Evolutionary conservation across 305 asterid species (phyloP).

Genomic region (Andrographis paniculata): DNA sequence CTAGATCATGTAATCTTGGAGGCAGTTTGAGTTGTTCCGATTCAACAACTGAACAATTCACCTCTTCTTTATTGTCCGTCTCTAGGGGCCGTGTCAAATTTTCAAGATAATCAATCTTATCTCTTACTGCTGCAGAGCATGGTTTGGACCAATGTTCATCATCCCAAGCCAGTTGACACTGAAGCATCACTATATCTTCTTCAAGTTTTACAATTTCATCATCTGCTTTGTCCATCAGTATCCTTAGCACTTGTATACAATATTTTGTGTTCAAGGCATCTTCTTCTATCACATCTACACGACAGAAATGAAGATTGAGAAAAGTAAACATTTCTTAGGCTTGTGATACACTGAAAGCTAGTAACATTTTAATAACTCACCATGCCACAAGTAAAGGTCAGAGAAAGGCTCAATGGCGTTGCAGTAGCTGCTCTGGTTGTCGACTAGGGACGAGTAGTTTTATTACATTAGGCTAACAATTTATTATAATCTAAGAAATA

Average conservation of each 20-base stretch:
- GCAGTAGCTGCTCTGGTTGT: no score
- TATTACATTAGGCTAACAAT: no score
- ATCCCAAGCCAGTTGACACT: conserved; percentile 33
- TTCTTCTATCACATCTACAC: conserved; percentile 48
- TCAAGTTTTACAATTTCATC: conserved; percentile 41
- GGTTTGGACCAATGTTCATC: conserved; percentile 35
- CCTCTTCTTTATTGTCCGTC: conserved; percentile 19
- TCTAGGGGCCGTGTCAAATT: conserved; percentile 23
- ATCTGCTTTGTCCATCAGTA: conserved; percentile 41
- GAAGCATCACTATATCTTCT: conserved; percentile 41
- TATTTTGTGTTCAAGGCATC: conserved; percentile 47
- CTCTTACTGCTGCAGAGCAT: conserved; percentile 28
- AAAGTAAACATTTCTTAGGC: conserved; percentile 5
- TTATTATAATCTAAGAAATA: no score
- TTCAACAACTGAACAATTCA: conserved; percentile 16
- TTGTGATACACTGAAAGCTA: conserved; percentile 6
- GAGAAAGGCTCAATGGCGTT: no score
- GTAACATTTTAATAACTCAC: conserved; percentile 25
- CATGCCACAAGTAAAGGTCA: conserved; percentile 26
- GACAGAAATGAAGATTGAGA: conserved; percentile 11
- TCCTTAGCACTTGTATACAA: conserved; percentile 48
- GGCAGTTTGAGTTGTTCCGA: conserved; percentile 27
- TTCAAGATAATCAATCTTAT: conserved; percentile 31
- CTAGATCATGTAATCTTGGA: conserved; percentile 28
- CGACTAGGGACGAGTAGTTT: no score